Base-by-base conservation (phyloP, 2,329 filamentous ascomycete species). In the Penicillium sp. region DNA sequence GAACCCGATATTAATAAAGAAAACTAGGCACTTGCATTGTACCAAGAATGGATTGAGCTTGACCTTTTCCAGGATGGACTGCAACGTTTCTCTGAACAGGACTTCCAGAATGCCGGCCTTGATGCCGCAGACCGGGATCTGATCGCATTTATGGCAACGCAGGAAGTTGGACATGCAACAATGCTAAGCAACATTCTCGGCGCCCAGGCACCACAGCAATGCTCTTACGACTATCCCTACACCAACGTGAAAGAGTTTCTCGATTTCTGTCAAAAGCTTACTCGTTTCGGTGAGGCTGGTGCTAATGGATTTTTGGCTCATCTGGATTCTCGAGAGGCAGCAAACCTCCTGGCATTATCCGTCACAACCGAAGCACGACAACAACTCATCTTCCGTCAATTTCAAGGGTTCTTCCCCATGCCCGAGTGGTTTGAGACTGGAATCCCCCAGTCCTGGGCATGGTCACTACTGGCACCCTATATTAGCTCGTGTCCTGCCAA, bases 211-310 rank as follows among this genome's bases (percentile, higher is more conserved):
- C 89, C 90, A 0, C 80, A 81, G 49, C 87, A 91, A 70, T 94
- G 90, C 77, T 87, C 82, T 0, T 95, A 95, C 78, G 86, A 91
- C 76, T 94, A 94, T 69, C 90, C 90, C 1, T 90, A 85, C 68
- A 83, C 77, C 51, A 92, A 84, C 28, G 86, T 93, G 0, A 83
- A 81, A 50, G 90, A 94, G 72, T 93, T 85, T 67, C 79, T 94
- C 65, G 90, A 94, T 77, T 94, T 94, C 76, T 87, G 84, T 72
- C 89, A 93, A 75, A 92, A 92, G 74, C 75, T 94, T n/a, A 94
- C 91, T 1, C 87, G 89, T 29, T 91, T 83, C 73, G 90, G 90
- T 45, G 90, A 94, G 71, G 83, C 87, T 10, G 88, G 90, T 43
- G 89, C 92, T 1, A 92, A 90, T 75, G 90, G 90, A 0, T 94